Evolutionary conservation across 2,329 filamentous ascomycete species (phyloP).

Genomic region (Trichoderma polysporum): DNA sequence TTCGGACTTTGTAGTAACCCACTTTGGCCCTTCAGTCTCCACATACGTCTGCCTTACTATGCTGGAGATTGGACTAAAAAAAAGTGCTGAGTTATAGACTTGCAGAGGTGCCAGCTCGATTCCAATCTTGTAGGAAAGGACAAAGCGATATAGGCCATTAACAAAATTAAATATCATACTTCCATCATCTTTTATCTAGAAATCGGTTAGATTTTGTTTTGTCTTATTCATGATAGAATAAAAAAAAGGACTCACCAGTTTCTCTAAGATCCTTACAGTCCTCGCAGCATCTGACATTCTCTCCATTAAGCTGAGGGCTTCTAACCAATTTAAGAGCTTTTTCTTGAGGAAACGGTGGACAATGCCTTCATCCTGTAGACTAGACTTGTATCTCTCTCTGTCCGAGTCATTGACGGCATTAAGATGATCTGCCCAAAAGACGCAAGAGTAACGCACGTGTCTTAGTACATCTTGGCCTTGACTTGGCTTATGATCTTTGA

Average conservation of each 20-base stretch:
- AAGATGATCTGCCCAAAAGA: conserved; percentile 28
- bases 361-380: not conserved
- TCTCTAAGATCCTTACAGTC: conserved; percentile 14
- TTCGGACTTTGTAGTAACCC: not conserved
- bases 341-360: conserved; percentile 36
- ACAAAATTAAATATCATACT: conserved; percentile 19
- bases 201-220: not conserved
- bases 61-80: conserved; percentile 34
- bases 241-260: conserved; percentile 10
- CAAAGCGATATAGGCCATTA: conserved; percentile 34
- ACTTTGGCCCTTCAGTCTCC: conserved; percentile 20
- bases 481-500: not conserved
- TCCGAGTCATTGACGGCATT: not conserved
- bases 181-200: not conserved
- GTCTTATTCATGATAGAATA: not conserved
- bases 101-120: conserved; percentile 34
- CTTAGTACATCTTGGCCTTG: conserved; percentile 20
- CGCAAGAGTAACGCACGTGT: conserved; percentile 23
- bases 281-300: conserved; percentile 26
- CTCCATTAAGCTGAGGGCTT: conserved; percentile 39
- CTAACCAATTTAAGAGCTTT: conserved; percentile 44
- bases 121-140: conserved; percentile 25
- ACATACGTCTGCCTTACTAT: conserved; percentile 21
- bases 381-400: not conserved
- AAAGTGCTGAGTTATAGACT: conserved; percentile 33